These are phyloP conservation scores for Herpotrichia juniperi DNA, from an alignment of 2,329 filamentous ascomycete species.

Conservation along the genomic window DNA sequence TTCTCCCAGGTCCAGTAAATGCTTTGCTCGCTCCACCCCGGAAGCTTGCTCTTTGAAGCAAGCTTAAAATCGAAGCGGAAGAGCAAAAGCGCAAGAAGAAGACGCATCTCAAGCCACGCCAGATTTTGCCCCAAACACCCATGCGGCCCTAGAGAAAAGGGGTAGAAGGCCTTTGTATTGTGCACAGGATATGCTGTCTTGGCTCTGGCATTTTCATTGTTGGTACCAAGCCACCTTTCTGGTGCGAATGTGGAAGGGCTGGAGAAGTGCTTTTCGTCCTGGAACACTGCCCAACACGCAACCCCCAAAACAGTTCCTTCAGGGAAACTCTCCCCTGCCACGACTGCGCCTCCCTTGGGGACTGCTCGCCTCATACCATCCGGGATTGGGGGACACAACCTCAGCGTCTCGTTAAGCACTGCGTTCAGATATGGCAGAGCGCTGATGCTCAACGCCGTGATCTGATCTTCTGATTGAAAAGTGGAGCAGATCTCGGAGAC, in stretches of 20 bases:
- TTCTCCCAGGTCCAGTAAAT: conserved; percentile 22
- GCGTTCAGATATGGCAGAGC: conserved; percentile 9
- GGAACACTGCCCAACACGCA: too few species aligned
- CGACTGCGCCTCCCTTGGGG: too few species aligned
- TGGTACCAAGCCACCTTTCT: too few species aligned
- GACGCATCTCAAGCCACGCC: conserved; percentile 12
- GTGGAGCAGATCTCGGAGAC: conserved; percentile 14
- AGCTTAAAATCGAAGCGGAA: conserved; percentile 9
- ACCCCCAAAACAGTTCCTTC: too few species aligned
- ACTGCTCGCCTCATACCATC: conserved; percentile 1
- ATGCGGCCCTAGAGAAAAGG: conserved; percentile 12
- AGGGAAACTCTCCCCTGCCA: too few species aligned
- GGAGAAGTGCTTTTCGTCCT: too few species aligned
- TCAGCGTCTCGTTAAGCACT: conserved; percentile 5
- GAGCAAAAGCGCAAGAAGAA: conserved; percentile 13
- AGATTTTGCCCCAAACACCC: conserved; percentile 10
- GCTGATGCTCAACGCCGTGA: conserved; percentile 2
- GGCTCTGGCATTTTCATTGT: too few species aligned
- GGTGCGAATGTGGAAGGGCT: too few species aligned
- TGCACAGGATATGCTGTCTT: too few species aligned
- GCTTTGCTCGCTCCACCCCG: conserved; percentile 14
- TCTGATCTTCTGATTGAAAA: conserved; percentile 13
- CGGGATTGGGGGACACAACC: conserved; percentile 6
- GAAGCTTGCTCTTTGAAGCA: neutral
- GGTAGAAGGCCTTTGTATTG: conserved; percentile 12